Evolutionary conservation across 1,139 yeast genomes (phyloP).

Genomic region (Geotrichum candidum): DNA sequence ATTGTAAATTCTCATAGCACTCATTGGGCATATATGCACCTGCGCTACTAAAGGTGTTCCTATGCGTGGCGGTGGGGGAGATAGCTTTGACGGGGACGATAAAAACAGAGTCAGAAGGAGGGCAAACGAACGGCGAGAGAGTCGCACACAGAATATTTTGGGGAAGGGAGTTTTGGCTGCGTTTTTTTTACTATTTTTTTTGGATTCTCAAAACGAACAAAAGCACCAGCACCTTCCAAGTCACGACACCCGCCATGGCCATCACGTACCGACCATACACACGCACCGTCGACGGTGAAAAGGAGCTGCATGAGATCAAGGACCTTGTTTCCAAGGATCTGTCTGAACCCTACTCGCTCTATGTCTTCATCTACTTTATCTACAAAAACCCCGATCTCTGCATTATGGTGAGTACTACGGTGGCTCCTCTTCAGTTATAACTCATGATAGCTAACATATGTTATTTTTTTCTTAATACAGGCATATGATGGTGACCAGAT

Average conservation of each 20-base stretch:
- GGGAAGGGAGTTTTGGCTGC: no score
- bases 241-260: neutral
- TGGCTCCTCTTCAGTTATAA: neutral
- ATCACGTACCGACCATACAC: constrained; percentile 25
- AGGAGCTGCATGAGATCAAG: constrained; percentile 35
- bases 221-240: neutral
- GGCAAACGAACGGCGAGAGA: neutral
- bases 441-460: neutral
- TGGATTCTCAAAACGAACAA: neutral
- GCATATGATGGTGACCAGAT: constrained; percentile 35
- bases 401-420: constrained; percentile 38
- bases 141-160: neutral
- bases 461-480: constrained; percentile 11
- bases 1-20: constrained; percentile 22
- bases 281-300: constrained; percentile 27
- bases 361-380: constrained; percentile 62
- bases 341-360: constrained; percentile 68
- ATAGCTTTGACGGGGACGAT: neutral
- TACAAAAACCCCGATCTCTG: constrained; percentile 66
- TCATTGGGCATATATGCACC: constrained; percentile 12
- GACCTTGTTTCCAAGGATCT: constrained; percentile 52
- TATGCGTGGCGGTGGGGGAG: neutral
- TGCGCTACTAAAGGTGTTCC: neutral
- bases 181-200: no score
- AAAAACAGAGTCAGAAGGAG: neutral